Evolutionary conservation across 805 yeast species (phyloP).

Genomic region (Millerago galiae): DNA sequence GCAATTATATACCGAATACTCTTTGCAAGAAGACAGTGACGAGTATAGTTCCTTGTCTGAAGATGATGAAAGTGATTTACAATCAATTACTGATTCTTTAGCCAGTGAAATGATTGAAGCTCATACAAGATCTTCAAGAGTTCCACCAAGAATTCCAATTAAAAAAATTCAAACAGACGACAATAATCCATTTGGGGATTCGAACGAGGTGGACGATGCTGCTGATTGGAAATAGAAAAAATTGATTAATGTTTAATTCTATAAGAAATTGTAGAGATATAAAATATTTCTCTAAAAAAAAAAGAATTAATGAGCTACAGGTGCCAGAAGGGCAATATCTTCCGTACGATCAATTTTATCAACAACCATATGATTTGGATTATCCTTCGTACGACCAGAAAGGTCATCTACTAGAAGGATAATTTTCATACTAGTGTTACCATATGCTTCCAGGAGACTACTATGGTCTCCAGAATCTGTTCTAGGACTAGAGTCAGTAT

Average conservation of each 20-base stretch:
- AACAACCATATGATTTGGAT: too few species aligned
- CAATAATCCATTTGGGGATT: constrained; percentile 50
- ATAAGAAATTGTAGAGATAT: too few species aligned
- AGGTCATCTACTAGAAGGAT: too few species aligned
- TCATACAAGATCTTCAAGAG: constrained; percentile 15
- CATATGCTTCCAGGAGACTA: too few species aligned
- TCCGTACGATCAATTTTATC: too few species aligned
- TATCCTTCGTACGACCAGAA: too few species aligned
- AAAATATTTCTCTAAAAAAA: background rate
- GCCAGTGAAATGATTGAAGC: constrained; percentile 24
- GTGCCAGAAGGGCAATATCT: background rate
- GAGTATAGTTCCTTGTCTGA: constrained; percentile 31
- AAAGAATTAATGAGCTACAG: too few species aligned
- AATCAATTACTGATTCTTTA: constrained; percentile 21
- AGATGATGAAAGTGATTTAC: constrained; percentile 30
- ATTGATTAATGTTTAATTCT: background rate
- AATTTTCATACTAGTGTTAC: too few species aligned
- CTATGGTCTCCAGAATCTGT: background rate
- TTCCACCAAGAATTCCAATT: constrained; percentile 15
- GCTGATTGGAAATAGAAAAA: constrained; percentile 18
- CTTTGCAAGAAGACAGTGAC: constrained; percentile 38
- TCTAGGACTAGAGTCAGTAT: background rate
- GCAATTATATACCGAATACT: constrained; percentile 55
- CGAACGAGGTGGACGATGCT: constrained; percentile 27
- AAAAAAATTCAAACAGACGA: constrained; percentile 15